Percentiles rank a stretch among this genome's conserved stretches.
These are phyloP conservation scores for Cryptococcus sp. DNA, from an alignment of 1,284 basidiomycete genomes.

Conservation along the genomic window DNA sequence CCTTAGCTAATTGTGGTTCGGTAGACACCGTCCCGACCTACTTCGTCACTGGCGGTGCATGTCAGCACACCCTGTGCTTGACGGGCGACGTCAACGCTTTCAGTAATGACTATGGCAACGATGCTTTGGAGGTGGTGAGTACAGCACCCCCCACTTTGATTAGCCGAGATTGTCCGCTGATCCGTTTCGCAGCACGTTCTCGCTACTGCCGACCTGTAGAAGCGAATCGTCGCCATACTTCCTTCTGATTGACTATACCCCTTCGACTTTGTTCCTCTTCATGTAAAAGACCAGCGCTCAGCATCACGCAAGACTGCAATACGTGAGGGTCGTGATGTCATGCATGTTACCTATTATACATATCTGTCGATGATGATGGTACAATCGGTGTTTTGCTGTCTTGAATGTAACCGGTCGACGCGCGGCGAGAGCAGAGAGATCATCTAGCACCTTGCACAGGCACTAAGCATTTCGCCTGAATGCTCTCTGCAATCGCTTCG, in stretches of 20 bases:
- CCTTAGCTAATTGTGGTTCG: background rate
- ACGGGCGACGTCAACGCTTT: constrained; percentile 29
- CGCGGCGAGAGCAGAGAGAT: too few species aligned
- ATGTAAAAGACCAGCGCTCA: too few species aligned
- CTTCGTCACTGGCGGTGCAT: constrained; percentile 31
- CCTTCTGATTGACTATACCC: background rate
- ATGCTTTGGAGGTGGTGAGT: constrained; percentile 29
- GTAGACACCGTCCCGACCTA: constrained; percentile 24
- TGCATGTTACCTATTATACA: too few species aligned
- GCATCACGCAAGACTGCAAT: too few species aligned
- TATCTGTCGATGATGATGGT: too few species aligned
- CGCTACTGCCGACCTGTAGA: constrained; percentile 13
- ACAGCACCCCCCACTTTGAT: background rate
- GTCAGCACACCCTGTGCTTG: constrained; percentile 27
- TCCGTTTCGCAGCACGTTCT: constrained; percentile 8
- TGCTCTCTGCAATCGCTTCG: constrained; percentile 28
- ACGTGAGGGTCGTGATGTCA: too few species aligned
- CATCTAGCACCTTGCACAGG: background rate
- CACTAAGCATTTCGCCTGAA: constrained; percentile 26
- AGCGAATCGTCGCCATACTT: too few species aligned
- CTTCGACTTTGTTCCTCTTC: background rate
- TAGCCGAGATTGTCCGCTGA: background rate
- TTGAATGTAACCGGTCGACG: too few species aligned
- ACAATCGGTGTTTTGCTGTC: too few species aligned
- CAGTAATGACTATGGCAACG: constrained; percentile 18